These are phyloP conservation scores for Avena sativa DNA, from an alignment of 176 grass and related monocot species.

Conservation along the genomic window DNA sequence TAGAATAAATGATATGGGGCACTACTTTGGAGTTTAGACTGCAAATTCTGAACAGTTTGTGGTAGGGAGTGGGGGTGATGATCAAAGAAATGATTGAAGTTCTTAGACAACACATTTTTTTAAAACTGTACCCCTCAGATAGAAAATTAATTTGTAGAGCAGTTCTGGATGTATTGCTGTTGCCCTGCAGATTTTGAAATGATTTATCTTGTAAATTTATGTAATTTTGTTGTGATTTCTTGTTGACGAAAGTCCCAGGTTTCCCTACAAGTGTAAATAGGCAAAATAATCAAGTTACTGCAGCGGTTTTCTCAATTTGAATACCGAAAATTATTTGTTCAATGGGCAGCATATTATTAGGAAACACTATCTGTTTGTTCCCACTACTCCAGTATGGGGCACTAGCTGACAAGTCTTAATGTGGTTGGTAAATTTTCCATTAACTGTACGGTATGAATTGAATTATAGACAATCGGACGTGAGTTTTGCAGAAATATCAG, in stretches of 20 bases:
- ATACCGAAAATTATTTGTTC: not conserved
- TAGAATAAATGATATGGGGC: not conserved
- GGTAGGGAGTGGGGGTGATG: not conserved
- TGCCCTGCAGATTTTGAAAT: not conserved
- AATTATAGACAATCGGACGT: not conserved
- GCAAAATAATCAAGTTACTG: not conserved
- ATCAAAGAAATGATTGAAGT: not conserved
- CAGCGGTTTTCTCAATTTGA: not conserved
- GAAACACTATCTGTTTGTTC: constrained; percentile 23
- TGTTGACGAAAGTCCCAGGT: not conserved
- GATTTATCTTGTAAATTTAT: not conserved
- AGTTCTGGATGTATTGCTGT: not conserved
- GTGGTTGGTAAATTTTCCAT: constrained; percentile 19
- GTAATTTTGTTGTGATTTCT: constrained; percentile 18
- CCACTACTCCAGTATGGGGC: constrained; percentile 17
- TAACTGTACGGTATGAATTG: constrained; percentile 6
- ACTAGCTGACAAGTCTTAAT: constrained; percentile 11
- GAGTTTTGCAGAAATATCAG: not conserved
- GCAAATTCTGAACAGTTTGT: not conserved
- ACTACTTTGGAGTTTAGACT: not conserved
- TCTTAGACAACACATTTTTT: too few relatives aligned
- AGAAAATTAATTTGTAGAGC: too few relatives aligned
- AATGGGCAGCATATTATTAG: constrained; percentile 6
- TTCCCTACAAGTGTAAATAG: not conserved
- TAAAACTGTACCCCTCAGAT: too few relatives aligned